Evolutionary conservation across 305 asterid species (phyloP), one percentile per base, ranked within the genome.

Genomic region (Solanum aculeatissimum): DNA sequence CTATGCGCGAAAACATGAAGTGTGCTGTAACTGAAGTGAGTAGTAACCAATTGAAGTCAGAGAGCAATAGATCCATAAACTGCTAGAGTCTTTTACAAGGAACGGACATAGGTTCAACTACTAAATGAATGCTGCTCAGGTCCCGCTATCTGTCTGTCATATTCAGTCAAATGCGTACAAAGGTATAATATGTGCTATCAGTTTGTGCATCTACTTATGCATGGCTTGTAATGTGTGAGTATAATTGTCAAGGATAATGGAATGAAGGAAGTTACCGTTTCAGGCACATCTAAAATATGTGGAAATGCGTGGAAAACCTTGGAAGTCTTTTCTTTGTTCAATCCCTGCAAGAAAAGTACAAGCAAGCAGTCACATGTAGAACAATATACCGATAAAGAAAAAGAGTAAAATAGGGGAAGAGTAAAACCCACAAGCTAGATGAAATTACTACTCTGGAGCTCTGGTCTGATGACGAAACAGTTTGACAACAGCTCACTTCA

Each of bases 341-440:
- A 69, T 71, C 53, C 75, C 87, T 32, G 32, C 83, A 43, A 18
- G 21, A 45, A 42, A 27, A 57, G 71, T 10, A 40, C 40, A 35
- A 55, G 45, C 53, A 27, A 78, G 57, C 2, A 16, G 43, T 55
- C 43, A 66, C 70, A 55, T 65, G 69, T 35, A 68, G 40, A 83
- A 38, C 12, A 66, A 49, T 65, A 82, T 62, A n/a, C 80, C 8
- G 79, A 49, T 23, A 65, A 3, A 23, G 18, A 43, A 53, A 58
- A 19, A 16, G 12, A 68, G 80, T 0, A 53, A 79, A 38, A 42
- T 29, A 6, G 62, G 81, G 85, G 47, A 54, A 70, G 58, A 38
- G 45, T 53, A 81, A 83, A 69, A 69, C 85, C 14, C 70, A 83
- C 85, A 69, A 51, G 80, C 53, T 27, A 51, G 84, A 51, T 83